These are phyloP conservation scores for Ganoderma multipileum DNA, from an alignment of 1,284 basidiomycete genomes.

Conservation along the genomic window DNA sequence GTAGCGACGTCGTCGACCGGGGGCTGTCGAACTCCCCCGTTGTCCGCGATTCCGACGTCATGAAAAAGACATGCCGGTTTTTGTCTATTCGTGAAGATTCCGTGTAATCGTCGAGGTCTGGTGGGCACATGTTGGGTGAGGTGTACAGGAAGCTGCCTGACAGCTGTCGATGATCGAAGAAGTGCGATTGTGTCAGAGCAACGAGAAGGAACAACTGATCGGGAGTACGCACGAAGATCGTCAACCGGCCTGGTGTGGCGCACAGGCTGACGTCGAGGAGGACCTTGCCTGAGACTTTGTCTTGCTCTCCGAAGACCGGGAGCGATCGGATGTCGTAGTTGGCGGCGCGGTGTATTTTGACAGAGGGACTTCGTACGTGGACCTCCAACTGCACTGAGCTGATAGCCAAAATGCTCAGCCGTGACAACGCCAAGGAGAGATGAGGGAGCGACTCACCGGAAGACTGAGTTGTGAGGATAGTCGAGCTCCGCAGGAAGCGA, in stretches of 20 bases:
- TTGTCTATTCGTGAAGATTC: slow-evolving; percentile 38
- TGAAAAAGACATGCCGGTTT: slow-evolving; percentile 63
- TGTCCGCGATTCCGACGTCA: slow-evolving; percentile 56
- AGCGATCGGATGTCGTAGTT: slow-evolving; percentile 47
- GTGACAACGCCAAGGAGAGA: background rate
- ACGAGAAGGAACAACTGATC: slow-evolving; percentile 3
- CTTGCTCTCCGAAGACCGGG: slow-evolving; percentile 66
- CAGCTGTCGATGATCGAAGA: slow-evolving; percentile 47
- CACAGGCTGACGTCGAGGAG: slow-evolving; percentile 57
- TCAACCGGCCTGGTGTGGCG: slow-evolving; percentile 58
- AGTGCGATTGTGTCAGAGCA: slow-evolving; percentile 15
- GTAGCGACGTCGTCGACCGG: slow-evolving; percentile 51
- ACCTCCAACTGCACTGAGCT: slow-evolving; percentile 66
- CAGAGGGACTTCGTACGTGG: slow-evolving; percentile 62
- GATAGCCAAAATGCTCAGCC: background rate
- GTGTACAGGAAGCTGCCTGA: slow-evolving; percentile 68
- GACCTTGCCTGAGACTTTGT: slow-evolving; percentile 65
- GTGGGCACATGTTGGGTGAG: slow-evolving; percentile 41
- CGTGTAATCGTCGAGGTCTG: slow-evolving; percentile 33
- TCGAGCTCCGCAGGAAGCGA: slow-evolving; percentile 16
- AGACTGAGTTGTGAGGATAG: slow-evolving; percentile 41
- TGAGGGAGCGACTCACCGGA: slow-evolving; percentile 35
- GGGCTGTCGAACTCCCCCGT: slow-evolving; percentile 45
- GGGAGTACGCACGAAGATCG: slow-evolving; percentile 54
- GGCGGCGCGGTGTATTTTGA: slow-evolving; percentile 53